A percentile compares a stretch with the other conserved stretches of the same genome.
These are phyloP conservation scores for Gymnopus androsaceus DNA, from an alignment of 1,284 basidiomycete genomes.

Conservation along the genomic window DNA sequence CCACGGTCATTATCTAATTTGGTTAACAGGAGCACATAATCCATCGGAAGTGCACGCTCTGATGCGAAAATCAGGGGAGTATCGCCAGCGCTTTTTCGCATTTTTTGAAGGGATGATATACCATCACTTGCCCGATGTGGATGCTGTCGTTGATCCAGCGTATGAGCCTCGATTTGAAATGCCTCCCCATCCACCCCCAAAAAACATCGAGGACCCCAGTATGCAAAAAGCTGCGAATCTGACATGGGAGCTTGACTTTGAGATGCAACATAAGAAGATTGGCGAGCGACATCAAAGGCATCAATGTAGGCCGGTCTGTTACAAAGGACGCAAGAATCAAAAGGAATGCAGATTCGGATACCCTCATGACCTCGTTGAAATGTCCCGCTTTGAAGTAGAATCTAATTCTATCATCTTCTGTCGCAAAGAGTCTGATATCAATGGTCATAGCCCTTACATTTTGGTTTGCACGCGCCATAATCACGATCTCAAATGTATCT, in stretches of 20 bases:
- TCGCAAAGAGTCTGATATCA: conserved; percentile 24
- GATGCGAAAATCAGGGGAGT: conserved; percentile 8
- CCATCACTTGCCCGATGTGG: conserved; percentile 10
- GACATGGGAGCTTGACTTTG: background rate
- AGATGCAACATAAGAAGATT: background rate
- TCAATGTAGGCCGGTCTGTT: conserved; percentile 20
- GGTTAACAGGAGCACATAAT: conserved; percentile 28
- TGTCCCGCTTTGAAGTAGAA: conserved; percentile 21
- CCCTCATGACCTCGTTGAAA: conserved; percentile 12
- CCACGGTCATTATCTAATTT: conserved; percentile 35
- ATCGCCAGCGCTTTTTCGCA: conserved; percentile 7
- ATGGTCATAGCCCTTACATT: conserved; percentile 28
- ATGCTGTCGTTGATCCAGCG: background rate
- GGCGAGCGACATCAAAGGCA: conserved; percentile 22
- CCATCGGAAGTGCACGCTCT: conserved; percentile 22
- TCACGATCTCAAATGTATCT: conserved; percentile 33
- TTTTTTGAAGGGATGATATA: conserved; percentile 7
- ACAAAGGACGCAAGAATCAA: conserved; percentile 24
- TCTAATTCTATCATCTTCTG: conserved; percentile 26
- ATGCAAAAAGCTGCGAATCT: background rate
- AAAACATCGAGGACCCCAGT: background rate
- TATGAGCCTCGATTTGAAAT: background rate
- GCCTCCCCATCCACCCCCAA: background rate
- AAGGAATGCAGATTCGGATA: conserved; percentile 25
- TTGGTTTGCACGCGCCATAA: conserved; percentile 27